Evolutionary conservation across 202 grass and related monocot species (phyloP).

Genomic region (Zizania palustris): DNA sequence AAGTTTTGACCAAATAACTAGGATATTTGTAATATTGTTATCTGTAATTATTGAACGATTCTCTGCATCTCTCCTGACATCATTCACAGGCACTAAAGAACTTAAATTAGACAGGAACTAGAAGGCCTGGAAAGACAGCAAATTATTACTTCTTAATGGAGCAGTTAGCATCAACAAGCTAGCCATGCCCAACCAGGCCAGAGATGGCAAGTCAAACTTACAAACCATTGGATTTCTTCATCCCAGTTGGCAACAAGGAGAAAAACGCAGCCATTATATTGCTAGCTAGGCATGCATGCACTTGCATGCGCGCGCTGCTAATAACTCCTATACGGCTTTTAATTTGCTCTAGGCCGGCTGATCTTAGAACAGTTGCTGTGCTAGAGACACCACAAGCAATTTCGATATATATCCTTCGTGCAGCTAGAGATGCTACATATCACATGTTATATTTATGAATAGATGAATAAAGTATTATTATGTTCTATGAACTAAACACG

Average conservation of each 20-base stretch:
- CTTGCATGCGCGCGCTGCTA: no score
- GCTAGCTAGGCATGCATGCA: no score
- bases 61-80: slow-evolving; percentile 20
- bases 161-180: slow-evolving; percentile 18
- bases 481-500: no score
- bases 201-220: slow-evolving; percentile 23
- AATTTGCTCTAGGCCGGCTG: no score
- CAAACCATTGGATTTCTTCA: neutral
- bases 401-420: no score
- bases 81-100: neutral
- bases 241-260: neutral
- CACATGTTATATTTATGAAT: no score
- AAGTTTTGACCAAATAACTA: no score
- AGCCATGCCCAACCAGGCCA: slow-evolving; percentile 1
- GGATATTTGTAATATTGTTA: neutral
- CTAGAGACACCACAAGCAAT: no score
- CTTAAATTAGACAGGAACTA: slow-evolving; percentile 10
- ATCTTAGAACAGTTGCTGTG: no score
- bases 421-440: no score
- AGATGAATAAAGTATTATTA: no score
- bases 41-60: slow-evolving; percentile 16
- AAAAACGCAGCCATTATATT: slow-evolving; percentile 25
- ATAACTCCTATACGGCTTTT: no score
- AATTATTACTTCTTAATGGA: neutral
- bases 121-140: neutral